Evolutionary conservation across 208 protist genomes (phyloP).

Genomic region (Zelonia costaricensis): DNA sequence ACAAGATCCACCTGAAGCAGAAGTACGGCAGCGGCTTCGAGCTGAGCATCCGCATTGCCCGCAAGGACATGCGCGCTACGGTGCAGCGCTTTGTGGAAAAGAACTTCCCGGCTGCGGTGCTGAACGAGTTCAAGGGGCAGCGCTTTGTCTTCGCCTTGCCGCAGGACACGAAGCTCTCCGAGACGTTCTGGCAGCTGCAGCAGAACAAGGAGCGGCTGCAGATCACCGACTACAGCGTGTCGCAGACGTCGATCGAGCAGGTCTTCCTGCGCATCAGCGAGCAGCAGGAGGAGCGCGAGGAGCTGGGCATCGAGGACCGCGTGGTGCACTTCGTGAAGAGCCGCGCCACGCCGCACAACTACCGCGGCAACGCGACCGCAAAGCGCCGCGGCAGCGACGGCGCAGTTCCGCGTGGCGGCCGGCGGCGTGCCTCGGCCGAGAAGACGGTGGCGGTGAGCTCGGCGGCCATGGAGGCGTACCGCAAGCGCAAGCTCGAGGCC

Average conservation of each 20-base stretch:
- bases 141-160: conserved; percentile 57
- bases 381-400: conserved; percentile 6
- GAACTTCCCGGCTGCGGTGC: conserved; percentile 27
- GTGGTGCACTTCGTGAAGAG: conserved; percentile 32
- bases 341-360: conserved; percentile 29
- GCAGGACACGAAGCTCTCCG: conserved; percentile 36
- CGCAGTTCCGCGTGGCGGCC: not conserved
- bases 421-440: not conserved
- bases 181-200: conserved; percentile 41
- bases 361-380: conserved; percentile 17
- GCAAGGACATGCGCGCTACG: conserved; percentile 12
- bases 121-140: conserved; percentile 45
- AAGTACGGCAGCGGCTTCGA: conserved; percentile 74
- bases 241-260: conserved; percentile 83
- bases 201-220: conserved; percentile 29
- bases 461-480: conserved; percentile 27
- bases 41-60: conserved; percentile 41
- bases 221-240: conserved; percentile 78
- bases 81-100: conserved; percentile 44
- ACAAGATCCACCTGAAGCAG: conserved; percentile 66
- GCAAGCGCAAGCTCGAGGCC: conserved; percentile 7
- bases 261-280: conserved; percentile 81
- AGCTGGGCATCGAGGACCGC: conserved; percentile 10
- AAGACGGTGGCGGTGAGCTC: conserved; percentile 10
- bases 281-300: conserved; percentile 41